Evolutionary conservation across 345 rosid species (phyloP), one percentile per base, ranked within the genome.

Genomic region (Brassica nigra): DNA sequence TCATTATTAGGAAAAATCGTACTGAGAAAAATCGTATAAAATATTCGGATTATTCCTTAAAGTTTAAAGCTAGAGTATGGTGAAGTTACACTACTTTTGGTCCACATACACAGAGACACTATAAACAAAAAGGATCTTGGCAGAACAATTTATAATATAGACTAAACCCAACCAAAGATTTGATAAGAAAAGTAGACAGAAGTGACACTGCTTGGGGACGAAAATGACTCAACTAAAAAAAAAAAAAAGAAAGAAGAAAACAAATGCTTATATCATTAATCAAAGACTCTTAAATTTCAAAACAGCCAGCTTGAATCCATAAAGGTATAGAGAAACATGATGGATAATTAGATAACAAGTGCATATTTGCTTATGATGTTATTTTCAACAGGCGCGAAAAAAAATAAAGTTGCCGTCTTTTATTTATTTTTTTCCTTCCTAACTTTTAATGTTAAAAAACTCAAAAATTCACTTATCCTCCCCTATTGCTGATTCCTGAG

Each of bases 241-340:
- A 14, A 68, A 30, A 14, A 5, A 23, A 12, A 27, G 1, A 47
- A 23, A 36, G 33, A 1, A 10, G 5, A 18, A 79, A 79, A 64
- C 67, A 42, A 59, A 62, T 79, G 59, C 62, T 75, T 75, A 68
- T 63, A 69, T 64, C 15, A 75, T 29, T 55, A 55, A 80, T 30
- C 71, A 68, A 47, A 54, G 57, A 36, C 7, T 63, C 29, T 7
- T 23, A 8, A 62, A 63, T 28, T 52, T 54, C 36, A 76, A 75
- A 52, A 74, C 16, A 64, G 71, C 71, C 76, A 75, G 83, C 80
- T 80, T 70, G 80, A 64, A 75, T 75, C 83, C 68, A 75, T 23
- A 70, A 5, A 31, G 57, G 64, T 59, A 47, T 66, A 14, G 47
- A 75, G 76, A 75, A 80, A 65, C 58, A 80, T 70, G 80, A 80